phyloP scores from a whole-genome alignment of 2,329 filamentous ascomycete species.

The Beauveria medogensis region DNA sequence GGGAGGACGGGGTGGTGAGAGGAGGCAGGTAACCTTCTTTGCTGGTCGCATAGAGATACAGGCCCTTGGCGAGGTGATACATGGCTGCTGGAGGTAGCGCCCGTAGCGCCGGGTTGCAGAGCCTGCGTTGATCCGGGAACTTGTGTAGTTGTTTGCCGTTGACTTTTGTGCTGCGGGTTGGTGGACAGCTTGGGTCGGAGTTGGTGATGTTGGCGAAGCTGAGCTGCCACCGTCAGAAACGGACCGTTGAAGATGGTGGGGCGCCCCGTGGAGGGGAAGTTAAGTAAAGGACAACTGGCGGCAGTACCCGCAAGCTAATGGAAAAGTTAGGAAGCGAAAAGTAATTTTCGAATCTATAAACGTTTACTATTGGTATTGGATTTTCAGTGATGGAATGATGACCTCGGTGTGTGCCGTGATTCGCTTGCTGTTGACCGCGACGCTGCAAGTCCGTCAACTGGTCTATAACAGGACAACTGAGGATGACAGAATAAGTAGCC shows the following conservation, averaged over 20 bases:
- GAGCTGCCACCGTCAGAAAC: neutral
- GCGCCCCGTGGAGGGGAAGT: neutral
- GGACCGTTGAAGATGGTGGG: neutral
- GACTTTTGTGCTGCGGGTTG: neutral
- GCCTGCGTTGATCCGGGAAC: neutral
- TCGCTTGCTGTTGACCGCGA: too few relatives aligned
- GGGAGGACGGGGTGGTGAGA: neutral
- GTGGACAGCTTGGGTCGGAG: neutral
- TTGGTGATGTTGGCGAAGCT: neutral
- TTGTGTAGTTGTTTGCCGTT: neutral
- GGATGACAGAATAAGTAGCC: too few relatives aligned
- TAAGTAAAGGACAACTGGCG: too few relatives aligned
- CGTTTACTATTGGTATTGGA: too few relatives aligned
- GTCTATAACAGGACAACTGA: too few relatives aligned
- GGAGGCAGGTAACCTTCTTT: slow-evolving; percentile 65
- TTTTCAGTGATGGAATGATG: too few relatives aligned
- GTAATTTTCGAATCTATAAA: too few relatives aligned
- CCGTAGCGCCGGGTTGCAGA: neutral
- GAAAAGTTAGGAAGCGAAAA: too few relatives aligned
- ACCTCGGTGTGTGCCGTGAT: too few relatives aligned
- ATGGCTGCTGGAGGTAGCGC: slow-evolving; percentile 36
- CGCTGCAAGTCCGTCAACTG: too few relatives aligned
- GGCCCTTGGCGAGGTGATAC: slow-evolving; percentile 93
- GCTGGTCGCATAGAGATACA: slow-evolving; percentile 91
- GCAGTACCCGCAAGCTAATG: too few relatives aligned